Base-by-base conservation (phyloP, 1,284 basidiomycete species). In the Bjerkandera adusta region DNA sequence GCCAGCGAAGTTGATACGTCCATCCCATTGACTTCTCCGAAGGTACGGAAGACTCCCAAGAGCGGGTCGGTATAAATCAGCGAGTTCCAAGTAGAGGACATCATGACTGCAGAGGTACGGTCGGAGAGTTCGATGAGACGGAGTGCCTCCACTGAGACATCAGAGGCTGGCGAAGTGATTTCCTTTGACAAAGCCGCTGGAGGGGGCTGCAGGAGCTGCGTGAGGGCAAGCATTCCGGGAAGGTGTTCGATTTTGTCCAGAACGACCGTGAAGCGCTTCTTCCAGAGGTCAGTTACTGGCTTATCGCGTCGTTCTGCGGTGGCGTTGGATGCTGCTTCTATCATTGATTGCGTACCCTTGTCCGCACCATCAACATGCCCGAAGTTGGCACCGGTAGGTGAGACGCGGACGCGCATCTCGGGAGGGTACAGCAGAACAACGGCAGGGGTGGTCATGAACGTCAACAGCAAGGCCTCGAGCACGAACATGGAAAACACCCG, bases 171-270 rank as follows among this genome's bases (percentile, higher is more conserved):
- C 18, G 43, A 33, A 11, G 37, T 15, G 33, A 39, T 53, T n/a
- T 44, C 45, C 15, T 49, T 44, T 3, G 47, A 47, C 18, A 42
- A 46, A 15, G 37, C 51, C 18, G 51, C 49, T 1, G 64, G 54
- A 2, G 62, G 59, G 15, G 67, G 63, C 1, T 79, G 77, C 26
- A 88, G 69, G 21, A 89, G 73, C 55, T 85, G 83, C 0, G 80
- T 78, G 32, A 86, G 67, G 1, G 78, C 79, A 81, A 86, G 88
- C 67, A 85, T 77, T 7, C 79, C 77, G 2, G 86, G 78, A 5
- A 99, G 70, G 61, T 97, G 91, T 55, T 95, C 92, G 50, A 97
- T 76, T 64, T 85, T 88, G 64, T 94, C 92, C n/a, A 99, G 77
- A 13, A 98, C 85, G 51, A 97, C 82, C 0, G 89, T 79, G 60